Base-by-base conservation (phyloP, 495 filamentous ascomycete genomes). In the Friedmanniomyces endolithicus region DNA sequence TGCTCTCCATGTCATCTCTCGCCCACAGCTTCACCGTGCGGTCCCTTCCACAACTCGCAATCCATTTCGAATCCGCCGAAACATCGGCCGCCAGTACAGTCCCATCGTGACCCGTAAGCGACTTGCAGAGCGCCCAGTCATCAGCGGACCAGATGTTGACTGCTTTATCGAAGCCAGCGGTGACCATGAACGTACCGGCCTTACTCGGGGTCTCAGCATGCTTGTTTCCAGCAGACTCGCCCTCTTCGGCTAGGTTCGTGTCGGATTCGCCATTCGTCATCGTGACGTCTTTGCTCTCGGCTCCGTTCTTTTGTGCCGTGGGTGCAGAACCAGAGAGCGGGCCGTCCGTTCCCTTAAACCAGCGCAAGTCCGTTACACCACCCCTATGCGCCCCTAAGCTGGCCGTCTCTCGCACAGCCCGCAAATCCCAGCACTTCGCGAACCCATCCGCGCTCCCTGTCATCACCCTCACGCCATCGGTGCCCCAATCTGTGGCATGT, bases 21-120 rank as follows among this genome's bases (percentile, higher is more conserved):
- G 87, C 90, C 92, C 92, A 99, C 2, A 99, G 71, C 70, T 97
- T 99, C 47, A 96, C 88, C 1, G 90, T 97, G 16, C 88, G 79
- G 69, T 99, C 92, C 66, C 94, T 85, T 12, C 92, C 90, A 61
- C 86, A 84, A 67, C 87, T 94, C 1, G 86, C 85, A 70, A 99
- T 90, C 87, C 90, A 99, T 64, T 76, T 82, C 25, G 80, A 86
- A 70, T 97, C 88, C 53, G 75, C 70, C 63, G 82, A 89, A 39
- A 94, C 79, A 73, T 99, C 92, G 9, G 85, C 83, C 61, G 87
- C 90, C 25, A 94, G 77, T 24, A 97, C 90, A 50, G 94, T 90
- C 11, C 87, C 88, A 0, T 87, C 84, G 69, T 99, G 92, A 2
- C 90, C 94, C 59, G 82, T 87, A 61, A 99, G 70, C 11, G 82